Evolutionary conservation across 768 basidiomycete genomes (phyloP), one percentile per base, ranked within the genome.

Genomic region (Naganishia vaughanmartiniae): DNA sequence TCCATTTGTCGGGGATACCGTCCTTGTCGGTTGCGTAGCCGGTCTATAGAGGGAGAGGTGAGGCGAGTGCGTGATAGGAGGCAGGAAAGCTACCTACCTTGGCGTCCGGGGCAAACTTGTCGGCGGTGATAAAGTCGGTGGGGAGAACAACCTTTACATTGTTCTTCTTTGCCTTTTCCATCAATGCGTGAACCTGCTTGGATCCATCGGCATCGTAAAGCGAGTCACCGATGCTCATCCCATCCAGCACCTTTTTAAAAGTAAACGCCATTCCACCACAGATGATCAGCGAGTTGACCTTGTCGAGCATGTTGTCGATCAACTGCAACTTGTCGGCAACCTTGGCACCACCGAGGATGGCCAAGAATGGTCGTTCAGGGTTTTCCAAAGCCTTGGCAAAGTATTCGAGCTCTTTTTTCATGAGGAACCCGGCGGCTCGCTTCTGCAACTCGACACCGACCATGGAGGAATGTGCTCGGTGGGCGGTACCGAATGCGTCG

Each of bases 261-360:
- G 95, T 99, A 84, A 96, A 99, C 42, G 92, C 91, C 95, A 99
- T 99, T 33, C 95, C 95, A 78, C 95, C 95, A 73, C 92, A 90
- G 75, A 99, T 91, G 81, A 99, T 97, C 74, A 99, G 84, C 28
- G 90, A 91, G 83, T 99, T 85, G 83, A 98, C 95, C 87, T 98
- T 94, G 84, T 97, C 95, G 74, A 99, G 85, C 90, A 99, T 90
- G 85, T 96, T 96, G 76, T 99, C 94, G 80, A 99, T 99, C 70
- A 99, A 85, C 81, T 93, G 91, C 75, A 99, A 96, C 85, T 99
- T 99, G 84, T 99, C 95, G 21, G 93, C 95, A 55, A 99, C 93
- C 84, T 99, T 99, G 67, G 95, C 95, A 78, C 95, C 95, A 76
- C 95, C 95, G 68, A 98, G 89, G 79, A 98, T 99, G 60, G 94